Conservation (phyloP, 257 asterid genomes). For the Nicotiana knightiana region DNA sequence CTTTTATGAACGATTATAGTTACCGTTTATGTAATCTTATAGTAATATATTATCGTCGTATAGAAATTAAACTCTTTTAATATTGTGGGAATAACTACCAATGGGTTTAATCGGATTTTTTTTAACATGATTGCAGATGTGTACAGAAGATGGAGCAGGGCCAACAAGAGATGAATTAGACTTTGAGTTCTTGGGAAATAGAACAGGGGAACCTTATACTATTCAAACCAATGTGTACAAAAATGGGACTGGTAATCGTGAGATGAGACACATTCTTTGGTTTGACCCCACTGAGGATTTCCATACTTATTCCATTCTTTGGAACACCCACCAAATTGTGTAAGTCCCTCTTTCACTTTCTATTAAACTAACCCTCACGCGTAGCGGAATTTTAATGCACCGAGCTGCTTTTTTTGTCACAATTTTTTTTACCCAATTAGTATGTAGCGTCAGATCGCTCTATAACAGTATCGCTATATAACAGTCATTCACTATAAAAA, state of each 20-base stretch:
- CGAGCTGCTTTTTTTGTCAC: no score
- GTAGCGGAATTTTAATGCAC: no score
- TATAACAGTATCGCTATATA: no score
- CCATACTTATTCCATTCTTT: slow-evolving; percentile 71
- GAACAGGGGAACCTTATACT: slow-evolving; percentile 80
- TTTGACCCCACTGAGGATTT: slow-evolving; percentile 85
- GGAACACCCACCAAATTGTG: slow-evolving; percentile 81
- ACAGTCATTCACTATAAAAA: no score
- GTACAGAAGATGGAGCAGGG: slow-evolving; percentile 74
- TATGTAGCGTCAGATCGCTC: no score
- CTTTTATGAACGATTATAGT: background rate
- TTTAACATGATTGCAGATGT: slow-evolving; percentile 46
- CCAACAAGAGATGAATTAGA: slow-evolving; percentile 92
- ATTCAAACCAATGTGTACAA: slow-evolving; percentile 87
- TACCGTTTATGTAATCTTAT: background rate
- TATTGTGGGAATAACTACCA: background rate
- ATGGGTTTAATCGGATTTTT: background rate
- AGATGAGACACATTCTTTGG: slow-evolving; percentile 87
- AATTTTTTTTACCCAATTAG: no score
- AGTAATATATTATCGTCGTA: background rate
- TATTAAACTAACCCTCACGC: background rate
- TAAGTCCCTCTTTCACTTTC: slow-evolving; percentile 21
- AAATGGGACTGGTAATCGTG: slow-evolving; percentile 87
- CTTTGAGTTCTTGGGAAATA: slow-evolving; percentile 89
- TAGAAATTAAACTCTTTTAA: background rate